phyloP scores from a whole-genome alignment of 139 green algal genomes.

The Astrephomene gubernaculifera region DNA sequence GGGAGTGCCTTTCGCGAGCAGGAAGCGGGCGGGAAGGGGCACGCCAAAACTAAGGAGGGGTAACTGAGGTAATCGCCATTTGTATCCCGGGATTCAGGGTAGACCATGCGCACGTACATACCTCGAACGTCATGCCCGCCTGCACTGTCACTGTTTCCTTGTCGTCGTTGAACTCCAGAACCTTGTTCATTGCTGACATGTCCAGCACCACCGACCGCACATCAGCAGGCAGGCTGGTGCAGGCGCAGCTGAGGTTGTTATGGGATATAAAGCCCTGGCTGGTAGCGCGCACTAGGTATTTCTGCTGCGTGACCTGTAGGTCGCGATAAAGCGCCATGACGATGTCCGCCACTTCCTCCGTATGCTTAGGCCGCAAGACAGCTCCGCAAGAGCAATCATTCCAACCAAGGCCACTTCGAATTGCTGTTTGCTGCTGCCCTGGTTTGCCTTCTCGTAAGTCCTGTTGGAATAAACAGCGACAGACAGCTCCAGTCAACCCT shows the following conservation, averaged over 20 bases:
- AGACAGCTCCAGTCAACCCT: too few relatives aligned
- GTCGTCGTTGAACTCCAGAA: conserved; percentile 31
- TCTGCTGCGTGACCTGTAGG: conserved; percentile 12
- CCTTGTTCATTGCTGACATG: conserved; percentile 45
- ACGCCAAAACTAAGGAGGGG: too few relatives aligned
- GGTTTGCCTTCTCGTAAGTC: not conserved
- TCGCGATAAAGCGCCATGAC: conserved; percentile 39
- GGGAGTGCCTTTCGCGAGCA: too few relatives aligned
- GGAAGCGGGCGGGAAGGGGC: too few relatives aligned
- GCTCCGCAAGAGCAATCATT: conserved; percentile 15
- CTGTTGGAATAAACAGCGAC: not conserved
- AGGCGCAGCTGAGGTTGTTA: conserved; percentile 51
- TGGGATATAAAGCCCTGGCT: conserved; percentile 28
- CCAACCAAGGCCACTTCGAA: conserved; percentile 35
- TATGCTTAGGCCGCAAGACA: conserved; percentile 9
- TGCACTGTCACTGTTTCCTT: conserved; percentile 49
- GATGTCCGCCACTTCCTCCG: conserved; percentile 34
- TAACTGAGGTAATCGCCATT: too few relatives aligned
- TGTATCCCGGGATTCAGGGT: too few relatives aligned
- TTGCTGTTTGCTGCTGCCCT: not conserved
- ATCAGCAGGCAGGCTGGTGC: not conserved
- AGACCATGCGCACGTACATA: not conserved
- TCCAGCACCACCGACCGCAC: conserved; percentile 41
- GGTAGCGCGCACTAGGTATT: conserved; percentile 34
- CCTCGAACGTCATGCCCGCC: conserved; percentile 57